phyloP scores from a whole-genome alignment of 2,329 filamentous ascomycete genomes.

The Raffaelea albimanens region DNA sequence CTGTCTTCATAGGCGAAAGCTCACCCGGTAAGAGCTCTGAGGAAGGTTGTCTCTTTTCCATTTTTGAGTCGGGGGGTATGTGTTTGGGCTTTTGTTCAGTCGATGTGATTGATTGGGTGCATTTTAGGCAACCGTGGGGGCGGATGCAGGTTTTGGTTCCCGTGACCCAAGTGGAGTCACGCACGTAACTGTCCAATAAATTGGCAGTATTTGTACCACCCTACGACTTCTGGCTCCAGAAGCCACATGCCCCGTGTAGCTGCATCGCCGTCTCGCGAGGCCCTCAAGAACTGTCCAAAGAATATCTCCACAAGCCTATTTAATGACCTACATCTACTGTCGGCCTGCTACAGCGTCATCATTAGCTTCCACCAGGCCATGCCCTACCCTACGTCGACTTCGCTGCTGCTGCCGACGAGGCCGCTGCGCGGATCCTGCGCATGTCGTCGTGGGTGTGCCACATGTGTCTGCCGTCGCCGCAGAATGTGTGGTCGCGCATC shows the following conservation, averaged over 20 bases:
- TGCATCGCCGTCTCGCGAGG: background rate
- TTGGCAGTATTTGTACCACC: no score
- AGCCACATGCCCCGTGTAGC: no score
- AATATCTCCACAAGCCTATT: slow-evolving; percentile 1
- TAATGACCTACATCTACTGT: slow-evolving; percentile 5
- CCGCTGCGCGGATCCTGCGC: slow-evolving; percentile 5
- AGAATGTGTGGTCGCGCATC: slow-evolving; percentile 12
- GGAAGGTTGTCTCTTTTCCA: slow-evolving; percentile 1
- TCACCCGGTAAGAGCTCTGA: slow-evolving; percentile 1
- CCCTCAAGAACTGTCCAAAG: background rate
- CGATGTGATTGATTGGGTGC: no score
- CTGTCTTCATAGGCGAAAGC: no score
- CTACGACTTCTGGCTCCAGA: no score
- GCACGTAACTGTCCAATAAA: no score
- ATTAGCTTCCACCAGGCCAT: slow-evolving; percentile 4
- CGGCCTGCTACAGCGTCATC: slow-evolving; percentile 6
- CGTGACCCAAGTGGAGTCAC: no score
- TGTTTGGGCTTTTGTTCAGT: no score
- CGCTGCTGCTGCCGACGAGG: background rate
- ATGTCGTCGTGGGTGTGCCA: slow-evolving; percentile 4
- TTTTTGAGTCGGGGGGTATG: background rate
- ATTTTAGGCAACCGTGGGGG: no score
- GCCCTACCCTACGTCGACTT: background rate
- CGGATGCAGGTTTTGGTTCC: no score
- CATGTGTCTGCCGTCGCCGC: slow-evolving; percentile 4